A percentile compares a stretch with the other conserved stretches of the same genome.
phyloP scores from a whole-genome alignment of 2,329 filamentous ascomycete species.

The Teratosphaeria gauchensis region DNA sequence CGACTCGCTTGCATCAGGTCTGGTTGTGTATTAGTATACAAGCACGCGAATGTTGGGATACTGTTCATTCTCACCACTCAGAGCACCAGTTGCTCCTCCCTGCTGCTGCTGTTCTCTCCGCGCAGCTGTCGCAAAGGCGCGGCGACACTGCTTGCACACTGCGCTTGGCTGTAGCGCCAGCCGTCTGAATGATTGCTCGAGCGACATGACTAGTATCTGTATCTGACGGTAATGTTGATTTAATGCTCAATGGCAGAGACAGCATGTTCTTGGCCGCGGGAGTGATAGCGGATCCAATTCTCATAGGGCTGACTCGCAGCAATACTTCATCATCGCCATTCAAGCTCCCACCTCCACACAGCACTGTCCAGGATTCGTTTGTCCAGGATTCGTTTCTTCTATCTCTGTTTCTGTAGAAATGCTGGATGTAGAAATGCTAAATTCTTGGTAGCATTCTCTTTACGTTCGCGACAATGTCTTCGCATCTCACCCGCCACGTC shows the following conservation, averaged over 20 bases:
- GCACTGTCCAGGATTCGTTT: background rate
- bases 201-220: slow-evolving; percentile 15
- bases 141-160: slow-evolving; percentile 20
- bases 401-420: background rate
- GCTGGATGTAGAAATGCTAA: background rate
- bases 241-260: background rate
- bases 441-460: background rate
- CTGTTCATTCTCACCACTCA: slow-evolving; percentile 13
- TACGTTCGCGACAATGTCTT: slow-evolving; percentile 39
- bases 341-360: background rate
- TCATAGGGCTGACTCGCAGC: background rate
- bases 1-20: slow-evolving; percentile 7
- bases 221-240: background rate
- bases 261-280: background rate
- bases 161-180: slow-evolving; percentile 16
- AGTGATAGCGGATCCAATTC: background rate
- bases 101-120: slow-evolving; percentile 7
- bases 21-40: background rate
- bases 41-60: background rate
- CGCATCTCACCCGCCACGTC: slow-evolving; percentile 51
- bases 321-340: background rate
- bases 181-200: slow-evolving; percentile 18
- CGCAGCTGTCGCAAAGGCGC: slow-evolving; percentile 14
- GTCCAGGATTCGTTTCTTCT: background rate
- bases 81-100: slow-evolving; percentile 13